Conservation (phyloP, 768 basidiomycete genomes). For the Auricularia auricula-judae region DNA sequence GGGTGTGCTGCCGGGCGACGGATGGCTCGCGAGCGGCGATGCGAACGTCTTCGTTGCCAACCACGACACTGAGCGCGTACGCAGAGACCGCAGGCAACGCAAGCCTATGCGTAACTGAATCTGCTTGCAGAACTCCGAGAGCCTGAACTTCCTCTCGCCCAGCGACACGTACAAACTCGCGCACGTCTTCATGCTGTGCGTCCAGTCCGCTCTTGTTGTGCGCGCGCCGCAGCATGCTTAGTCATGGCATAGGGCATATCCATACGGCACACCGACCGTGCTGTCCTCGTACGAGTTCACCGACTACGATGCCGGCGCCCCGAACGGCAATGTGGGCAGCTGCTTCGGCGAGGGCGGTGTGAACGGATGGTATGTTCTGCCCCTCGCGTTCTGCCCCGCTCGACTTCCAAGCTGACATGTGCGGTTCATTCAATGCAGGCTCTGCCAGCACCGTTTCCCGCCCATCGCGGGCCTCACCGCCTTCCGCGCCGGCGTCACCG, state of each 20-base stretch:
- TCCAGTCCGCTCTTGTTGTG: neutral
- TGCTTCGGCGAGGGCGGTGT: slow-evolving; percentile 18
- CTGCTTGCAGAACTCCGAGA: slow-evolving; percentile 24
- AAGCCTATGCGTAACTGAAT: no score
- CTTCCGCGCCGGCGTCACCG: slow-evolving; percentile 8
- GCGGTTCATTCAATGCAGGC: slow-evolving; percentile 6
- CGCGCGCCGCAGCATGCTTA: neutral
- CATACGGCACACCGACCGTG: slow-evolving; percentile 55
- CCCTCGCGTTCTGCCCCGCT: slow-evolving; percentile 30
- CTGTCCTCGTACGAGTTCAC: slow-evolving; percentile 39
- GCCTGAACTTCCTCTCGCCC: slow-evolving; percentile 47
- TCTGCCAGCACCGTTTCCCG: slow-evolving; percentile 14
- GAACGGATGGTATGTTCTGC: slow-evolving; percentile 41
- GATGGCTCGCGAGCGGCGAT: slow-evolving; percentile 41
- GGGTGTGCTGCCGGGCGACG: slow-evolving; percentile 39
- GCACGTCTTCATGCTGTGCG: slow-evolving; percentile 45
- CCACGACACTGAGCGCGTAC: slow-evolving; percentile 55
- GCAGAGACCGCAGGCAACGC: no score
- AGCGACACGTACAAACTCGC: slow-evolving; percentile 53
- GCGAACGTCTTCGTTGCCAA: slow-evolving; percentile 62
- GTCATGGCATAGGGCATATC: slow-evolving; percentile 29
- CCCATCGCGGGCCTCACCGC: slow-evolving; percentile 11
- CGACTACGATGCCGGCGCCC: slow-evolving; percentile 43
- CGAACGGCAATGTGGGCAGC: slow-evolving; percentile 35
- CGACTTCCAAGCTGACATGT: slow-evolving; percentile 1